Base-by-base conservation (phyloP, 2,329 filamentous ascomycete genomes). In the Diaporthe sp. region DNA sequence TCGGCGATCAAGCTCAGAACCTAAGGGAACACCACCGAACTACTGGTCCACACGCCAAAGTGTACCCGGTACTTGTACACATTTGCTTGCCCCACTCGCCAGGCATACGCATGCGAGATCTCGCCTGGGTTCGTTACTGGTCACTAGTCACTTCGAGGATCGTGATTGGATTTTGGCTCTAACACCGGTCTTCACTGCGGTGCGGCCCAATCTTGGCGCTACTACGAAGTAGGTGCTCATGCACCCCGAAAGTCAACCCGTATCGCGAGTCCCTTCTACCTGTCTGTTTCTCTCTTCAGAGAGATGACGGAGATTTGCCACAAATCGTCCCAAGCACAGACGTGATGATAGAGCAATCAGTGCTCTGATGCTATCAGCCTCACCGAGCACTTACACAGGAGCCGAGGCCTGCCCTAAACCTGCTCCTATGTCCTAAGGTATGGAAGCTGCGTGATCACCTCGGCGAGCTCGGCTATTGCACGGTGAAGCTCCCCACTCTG, bases 151-250 rank as follows among this genome's bases (percentile, higher is more conserved):
- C 39, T 20, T 53, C 13, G 31, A 22, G 47, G 15, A 37, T 53
- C 65, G 22, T 68, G 65, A 68, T 68, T 51, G 63, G 31, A 51
- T 37, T 37, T 37, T 37, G 44, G 44, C 44, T 53, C 22, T 39
- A 22, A 53, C 63, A 39, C 47, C 34, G 63, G 47, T 13, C 25
- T 39, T 68, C 31, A 25, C 63, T 37, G 22, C 49, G 63, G 15
- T 53, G 63, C 65, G 47, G 65, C 65, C 65, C 65, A 68, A 68
- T 20, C 65, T 68, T 68, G 65, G 65, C 65, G 15, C 22, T 31
- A 34, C 34, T 9, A 34, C 34, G 34, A 34, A 34, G 34, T 34
- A 68, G 31, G n/a, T 28, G 65, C 65, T 39, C 65, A 68, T 68
- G 47, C 47, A 68, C 65, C 22, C 65, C 15, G 34, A 68, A 25